Base-by-base conservation (phyloP, 169 alveolate genomes). In the Neospora caninum region DNA sequence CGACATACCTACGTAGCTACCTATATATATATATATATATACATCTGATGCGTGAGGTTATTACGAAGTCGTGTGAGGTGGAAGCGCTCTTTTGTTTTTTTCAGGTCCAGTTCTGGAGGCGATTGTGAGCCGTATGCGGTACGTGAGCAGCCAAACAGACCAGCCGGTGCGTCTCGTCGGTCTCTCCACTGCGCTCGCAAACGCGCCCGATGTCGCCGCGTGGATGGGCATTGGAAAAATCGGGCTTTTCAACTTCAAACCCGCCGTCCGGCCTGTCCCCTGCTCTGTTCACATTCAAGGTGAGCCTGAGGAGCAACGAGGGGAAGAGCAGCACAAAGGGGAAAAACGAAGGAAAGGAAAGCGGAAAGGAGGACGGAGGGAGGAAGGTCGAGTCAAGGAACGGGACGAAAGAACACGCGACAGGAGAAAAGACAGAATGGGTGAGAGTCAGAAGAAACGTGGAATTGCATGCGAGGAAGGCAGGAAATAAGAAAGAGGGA, bases 61-160 rank as follows among this genome's bases (percentile, higher is more conserved):
- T n/a, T n/a, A n/a, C n/a, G n/a, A n/a, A n/a, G n/a, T n/a, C n/a
- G n/a, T 18, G 18, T 53, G 18, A 53, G 64, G 64, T 18, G 27
- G 31, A 9, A 34, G 80, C 38, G 10, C 27, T 36, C 7, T 36
- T 20, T 31, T 27, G 84, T 4, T 58, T 20, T 42, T 9, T 45
- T 97, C 99, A 97, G 99, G 99, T 18, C 99, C 99, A 34, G 99
- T 99, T 0, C 97, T 99, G 87, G 99, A 99, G 96, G 99, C 98
- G 31, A 98, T 99, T 70, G 99, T 99, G 36, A 98, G 99, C 38
- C 98, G 99, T 95, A 98, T 99, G 98, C 98, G 99, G 86, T 98
- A 97, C 95, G 98, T 99, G 95, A 96, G 99, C n/a, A 97, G 98
- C 82, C 96, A 97, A 88, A 95, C 98, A 88, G 98, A 98, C 93